phyloP scores from a whole-genome alignment of 306 rosid species.

The Quercus wislizeni region DNA sequence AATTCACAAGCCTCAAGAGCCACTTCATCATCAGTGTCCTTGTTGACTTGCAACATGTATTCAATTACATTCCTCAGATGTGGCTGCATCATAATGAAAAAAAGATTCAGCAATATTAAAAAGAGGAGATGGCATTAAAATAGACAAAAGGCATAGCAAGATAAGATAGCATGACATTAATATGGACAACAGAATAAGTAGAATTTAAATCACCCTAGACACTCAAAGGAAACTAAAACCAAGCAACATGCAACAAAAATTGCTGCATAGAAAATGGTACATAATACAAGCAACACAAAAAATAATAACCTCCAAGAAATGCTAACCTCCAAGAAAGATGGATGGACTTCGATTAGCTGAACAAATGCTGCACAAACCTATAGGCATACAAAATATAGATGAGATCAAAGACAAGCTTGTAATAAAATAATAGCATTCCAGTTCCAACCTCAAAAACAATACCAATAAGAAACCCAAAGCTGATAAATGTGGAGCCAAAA shows the following conservation, averaged over 20 bases:
- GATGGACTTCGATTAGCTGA: conserved; percentile 94
- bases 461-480: not conserved
- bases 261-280: not conserved
- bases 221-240: not conserved
- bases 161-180: not conserved
- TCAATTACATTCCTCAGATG: conserved; percentile 81
- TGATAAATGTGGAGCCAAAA: not conserved
- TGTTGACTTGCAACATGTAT: conserved; percentile 97
- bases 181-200: conserved; percentile 6
- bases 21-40: conserved; percentile 91
- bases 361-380: conserved; percentile 98
- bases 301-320: conserved; percentile 74
- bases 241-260: not conserved
- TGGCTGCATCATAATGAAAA: conserved; percentile 58
- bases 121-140: conserved; percentile 6
- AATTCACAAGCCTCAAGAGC: conserved; percentile 99
- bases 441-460: conserved; percentile 2
- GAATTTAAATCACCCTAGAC: conserved; percentile 10
- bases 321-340: conserved; percentile 87
- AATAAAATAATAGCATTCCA: not conserved
- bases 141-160: conserved; percentile 11
- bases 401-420: conserved; percentile 10
- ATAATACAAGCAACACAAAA: not conserved
- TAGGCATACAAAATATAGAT: conserved; percentile 1
- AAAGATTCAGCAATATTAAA: conserved; percentile 30